A percentile compares a stretch with the other conserved stretches of the same genome.
These are phyloP conservation scores for Simplicillium sp. DNA, from an alignment of 2,329 filamentous ascomycete species.

Conservation along the genomic window DNA sequence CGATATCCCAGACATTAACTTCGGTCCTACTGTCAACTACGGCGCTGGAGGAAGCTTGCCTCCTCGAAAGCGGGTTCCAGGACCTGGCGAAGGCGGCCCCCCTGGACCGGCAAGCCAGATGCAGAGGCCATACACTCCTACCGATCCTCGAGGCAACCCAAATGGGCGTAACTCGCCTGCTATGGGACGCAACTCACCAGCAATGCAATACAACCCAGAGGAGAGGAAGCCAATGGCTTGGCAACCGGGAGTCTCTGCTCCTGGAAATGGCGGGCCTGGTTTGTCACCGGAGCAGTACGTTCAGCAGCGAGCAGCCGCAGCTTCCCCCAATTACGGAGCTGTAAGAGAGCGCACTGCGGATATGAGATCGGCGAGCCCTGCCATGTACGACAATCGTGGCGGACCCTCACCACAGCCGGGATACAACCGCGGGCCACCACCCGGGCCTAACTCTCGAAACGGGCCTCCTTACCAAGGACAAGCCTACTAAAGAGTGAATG, in stretches of 20 bases:
- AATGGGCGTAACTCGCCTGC: slow-evolving; percentile 12
- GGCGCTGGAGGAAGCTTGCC: slow-evolving; percentile 16
- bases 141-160: slow-evolving; percentile 8
- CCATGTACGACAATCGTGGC: no score
- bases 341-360: slow-evolving; percentile 16
- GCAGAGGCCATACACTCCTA: background rate
- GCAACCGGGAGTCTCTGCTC: slow-evolving; percentile 59
- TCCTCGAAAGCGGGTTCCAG: slow-evolving; percentile 12
- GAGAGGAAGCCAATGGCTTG: slow-evolving; percentile 63
- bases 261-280: slow-evolving; percentile 35
- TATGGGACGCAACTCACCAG: background rate
- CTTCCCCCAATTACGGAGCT: slow-evolving; percentile 49
- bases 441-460: slow-evolving; percentile 3
- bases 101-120: background rate
- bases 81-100: slow-evolving; percentile 5
- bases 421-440: slow-evolving; percentile 3
- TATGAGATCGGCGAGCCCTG: no score
- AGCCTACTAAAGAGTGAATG: slow-evolving; percentile 17
- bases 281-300: slow-evolving; percentile 78
- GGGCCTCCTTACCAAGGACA: slow-evolving; percentile 25
- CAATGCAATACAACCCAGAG: slow-evolving; percentile 25
- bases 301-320: slow-evolving; percentile 57
- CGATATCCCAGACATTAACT: slow-evolving; percentile 68
- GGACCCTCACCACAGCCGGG: background rate
- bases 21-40: slow-evolving; percentile 74